Conservation (phyloP, 805 yeast species). For the Candida insectorum region DNA sequence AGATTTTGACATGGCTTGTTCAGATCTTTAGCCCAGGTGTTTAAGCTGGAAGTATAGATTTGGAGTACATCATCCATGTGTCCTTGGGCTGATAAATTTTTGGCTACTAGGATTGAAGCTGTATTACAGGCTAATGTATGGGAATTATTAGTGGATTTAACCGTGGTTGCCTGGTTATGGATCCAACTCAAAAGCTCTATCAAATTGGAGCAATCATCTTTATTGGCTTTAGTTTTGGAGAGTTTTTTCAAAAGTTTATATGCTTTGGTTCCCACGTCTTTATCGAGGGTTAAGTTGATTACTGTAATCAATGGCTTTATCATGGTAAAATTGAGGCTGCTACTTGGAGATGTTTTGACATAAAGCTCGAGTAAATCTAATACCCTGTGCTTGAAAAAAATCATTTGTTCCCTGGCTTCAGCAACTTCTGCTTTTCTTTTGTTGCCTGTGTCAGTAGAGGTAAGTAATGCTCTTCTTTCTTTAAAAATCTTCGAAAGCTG, state of each 20-base stretch:
- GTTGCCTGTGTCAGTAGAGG: slow-evolving; percentile 50
- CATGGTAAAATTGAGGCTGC: slow-evolving; percentile 39
- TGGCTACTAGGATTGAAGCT: slow-evolving; percentile 62
- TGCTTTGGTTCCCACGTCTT: slow-evolving; percentile 68
- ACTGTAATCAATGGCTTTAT: slow-evolving; percentile 57
- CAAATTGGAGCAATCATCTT: slow-evolving; percentile 16
- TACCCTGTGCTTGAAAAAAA: slow-evolving; percentile 72
- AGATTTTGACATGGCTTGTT: slow-evolving; percentile 51
- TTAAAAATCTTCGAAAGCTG: slow-evolving; percentile 81
- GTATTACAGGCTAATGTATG: slow-evolving; percentile 59
- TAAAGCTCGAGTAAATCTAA: slow-evolving; percentile 74
- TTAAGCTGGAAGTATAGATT: slow-evolving; percentile 53
- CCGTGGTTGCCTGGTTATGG: slow-evolving; percentile 34
- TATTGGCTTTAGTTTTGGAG: slow-evolving; percentile 44
- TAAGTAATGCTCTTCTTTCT: slow-evolving; percentile 69
- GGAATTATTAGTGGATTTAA: slow-evolving; percentile 43
- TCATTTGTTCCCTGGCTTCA: slow-evolving; percentile 76
- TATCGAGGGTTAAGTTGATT: slow-evolving; percentile 66
- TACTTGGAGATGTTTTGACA: slow-evolving; percentile 42
- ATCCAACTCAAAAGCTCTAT: slow-evolving; percentile 33
- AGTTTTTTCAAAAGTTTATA: slow-evolving; percentile 66
- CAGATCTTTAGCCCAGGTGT: slow-evolving; percentile 55
- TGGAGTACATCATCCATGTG: slow-evolving; percentile 46
- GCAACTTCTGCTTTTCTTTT: slow-evolving; percentile 69
- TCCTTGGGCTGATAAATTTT: slow-evolving; percentile 40